Base-by-base conservation (phyloP, 805 yeast species). In the Nakazawaea populi region DNA sequence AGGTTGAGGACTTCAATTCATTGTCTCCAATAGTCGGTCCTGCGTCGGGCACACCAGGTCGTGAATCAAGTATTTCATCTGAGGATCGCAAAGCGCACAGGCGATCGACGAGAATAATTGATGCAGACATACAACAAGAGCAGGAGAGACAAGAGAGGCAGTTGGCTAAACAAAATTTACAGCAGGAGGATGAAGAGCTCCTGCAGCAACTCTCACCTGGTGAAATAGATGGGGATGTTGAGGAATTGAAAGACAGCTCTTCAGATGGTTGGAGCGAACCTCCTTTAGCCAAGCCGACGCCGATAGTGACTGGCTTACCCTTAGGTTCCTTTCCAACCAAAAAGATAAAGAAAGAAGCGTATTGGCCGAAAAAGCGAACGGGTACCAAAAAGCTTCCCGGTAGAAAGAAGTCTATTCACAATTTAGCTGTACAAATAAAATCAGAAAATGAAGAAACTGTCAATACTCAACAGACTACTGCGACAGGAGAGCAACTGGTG, bases 241-340 rank as follows among this genome's bases (percentile, higher is more conserved):
- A 30, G 12, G 36, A 42, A 29, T 18, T 24, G 47, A 14, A 8
- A 6, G 35, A 11, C 9, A 5, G 31, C 5, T 12, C 11, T 10
- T 11, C 30, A 4, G 37, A 35, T 31, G 12, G 12, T 32, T 79
- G 82, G 65, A 63, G 70, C 24, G 94, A 88, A 58, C 90, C 91
- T 2, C 73, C 72, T 14, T 63, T 74, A 35, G 76, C 80, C 0
- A 76, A 72, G 37, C 81, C 85, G 0, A 63, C 69, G 9, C 82
- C 87, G 41, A 74, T 77, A 9, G 80, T 80, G 38, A 84, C 92
- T 0, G 96, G 97, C 2, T 72, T 81, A 40, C 85, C 94, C 4
- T 66, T 89, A 49, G 88, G 81, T 55, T 73, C 79, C n/a, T 73
- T 75, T 5, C 96, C 96, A 7, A 77, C 80, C 14, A 65, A 72